Conservation (phyloP, 495 filamentous ascomycete genomes). For the Penicillium macrosclerotiorum region DNA sequence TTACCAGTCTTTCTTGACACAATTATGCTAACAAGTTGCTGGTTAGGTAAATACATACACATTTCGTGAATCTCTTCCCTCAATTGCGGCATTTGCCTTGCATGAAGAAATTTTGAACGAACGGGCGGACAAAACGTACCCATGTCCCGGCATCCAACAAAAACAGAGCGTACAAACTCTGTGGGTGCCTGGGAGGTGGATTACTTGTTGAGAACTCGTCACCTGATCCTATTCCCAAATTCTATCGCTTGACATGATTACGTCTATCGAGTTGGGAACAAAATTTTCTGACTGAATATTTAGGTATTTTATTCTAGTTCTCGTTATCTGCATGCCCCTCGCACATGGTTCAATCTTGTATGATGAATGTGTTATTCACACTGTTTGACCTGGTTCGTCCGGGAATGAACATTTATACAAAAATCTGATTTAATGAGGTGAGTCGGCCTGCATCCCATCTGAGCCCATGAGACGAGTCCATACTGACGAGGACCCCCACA, state of each 20-base stretch:
- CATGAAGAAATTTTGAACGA: slow-evolving; percentile 95
- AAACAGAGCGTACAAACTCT: slow-evolving; percentile 87
- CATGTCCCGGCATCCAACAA: slow-evolving; percentile 58
- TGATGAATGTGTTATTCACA: slow-evolving; percentile 93
- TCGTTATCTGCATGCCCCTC: slow-evolving; percentile 9
- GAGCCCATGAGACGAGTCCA: too few species aligned
- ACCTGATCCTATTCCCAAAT: slow-evolving; percentile 69
- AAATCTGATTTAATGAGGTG: slow-evolving; percentile 99
- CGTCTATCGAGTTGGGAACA: slow-evolving; percentile 7
- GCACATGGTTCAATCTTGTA: slow-evolving; percentile 50
- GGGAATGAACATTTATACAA: slow-evolving; percentile 81
- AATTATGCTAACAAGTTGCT: slow-evolving; percentile 43
- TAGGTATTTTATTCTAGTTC: slow-evolving; percentile 32
- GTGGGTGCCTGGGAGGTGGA: slow-evolving; percentile 62
- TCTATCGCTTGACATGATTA: too few species aligned
- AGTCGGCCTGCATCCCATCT: too few species aligned
- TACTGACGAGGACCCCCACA: slow-evolving; percentile 48
- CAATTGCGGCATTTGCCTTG: slow-evolving; percentile 26
- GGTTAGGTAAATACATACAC: slow-evolving; percentile 53
- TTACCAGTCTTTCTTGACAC: slow-evolving; percentile 13
- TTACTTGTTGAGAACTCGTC: slow-evolving; percentile 98
- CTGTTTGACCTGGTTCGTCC: slow-evolving; percentile 81
- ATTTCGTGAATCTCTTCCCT: slow-evolving; percentile 14
- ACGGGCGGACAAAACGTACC: slow-evolving; percentile 96
- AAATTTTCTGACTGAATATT: slow-evolving; percentile 15